These are phyloP conservation scores for Polychaeton citri DNA, from an alignment of 2,329 filamentous ascomycete species.

Conservation along the genomic window DNA sequence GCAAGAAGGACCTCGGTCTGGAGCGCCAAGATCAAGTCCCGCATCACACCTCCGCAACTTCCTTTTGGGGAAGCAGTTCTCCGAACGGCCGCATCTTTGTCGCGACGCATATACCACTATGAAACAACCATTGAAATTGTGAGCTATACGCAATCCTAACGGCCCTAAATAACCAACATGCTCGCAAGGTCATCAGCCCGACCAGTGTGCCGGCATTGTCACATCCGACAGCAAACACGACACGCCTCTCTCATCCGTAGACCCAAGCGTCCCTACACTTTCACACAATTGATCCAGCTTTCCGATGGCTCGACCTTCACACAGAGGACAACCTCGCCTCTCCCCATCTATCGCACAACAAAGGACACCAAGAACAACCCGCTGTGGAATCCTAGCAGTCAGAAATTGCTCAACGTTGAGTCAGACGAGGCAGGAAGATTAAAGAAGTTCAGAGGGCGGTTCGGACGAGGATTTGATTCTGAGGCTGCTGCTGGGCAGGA, in stretches of 20 bases:
- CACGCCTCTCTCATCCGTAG: slow-evolving; percentile 76
- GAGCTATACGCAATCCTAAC: too few relatives aligned
- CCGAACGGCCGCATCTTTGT: too few relatives aligned
- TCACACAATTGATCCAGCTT: slow-evolving; percentile 91
- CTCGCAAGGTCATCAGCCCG: slow-evolving; percentile 7
- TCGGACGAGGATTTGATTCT: slow-evolving; percentile 72
- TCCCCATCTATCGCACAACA: slow-evolving; percentile 45
- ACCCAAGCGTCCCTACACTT: slow-evolving; percentile 85
- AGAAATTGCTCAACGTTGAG: slow-evolving; percentile 74
- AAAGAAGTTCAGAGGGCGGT: slow-evolving; percentile 71
- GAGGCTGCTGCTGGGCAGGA: slow-evolving; percentile 19
- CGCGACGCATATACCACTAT: too few relatives aligned
- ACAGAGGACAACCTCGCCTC: slow-evolving; percentile 62
- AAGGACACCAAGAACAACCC: slow-evolving; percentile 86
- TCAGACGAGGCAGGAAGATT: slow-evolving; percentile 88
- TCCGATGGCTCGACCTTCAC: slow-evolving; percentile 81
- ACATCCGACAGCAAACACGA: slow-evolving; percentile 41
- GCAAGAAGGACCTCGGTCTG: too few relatives aligned
- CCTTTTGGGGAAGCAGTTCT: neutral
- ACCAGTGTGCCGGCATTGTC: slow-evolving; percentile 6
- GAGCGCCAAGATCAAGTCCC: neutral
- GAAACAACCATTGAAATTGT: too few relatives aligned
- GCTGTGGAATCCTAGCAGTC: slow-evolving; percentile 78
- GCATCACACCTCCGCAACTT: slow-evolving; percentile 1
- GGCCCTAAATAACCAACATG: too few relatives aligned